phyloP scores from a whole-genome alignment of 352 stramenopile genomes.

The Phytopythium montanum region DNA sequence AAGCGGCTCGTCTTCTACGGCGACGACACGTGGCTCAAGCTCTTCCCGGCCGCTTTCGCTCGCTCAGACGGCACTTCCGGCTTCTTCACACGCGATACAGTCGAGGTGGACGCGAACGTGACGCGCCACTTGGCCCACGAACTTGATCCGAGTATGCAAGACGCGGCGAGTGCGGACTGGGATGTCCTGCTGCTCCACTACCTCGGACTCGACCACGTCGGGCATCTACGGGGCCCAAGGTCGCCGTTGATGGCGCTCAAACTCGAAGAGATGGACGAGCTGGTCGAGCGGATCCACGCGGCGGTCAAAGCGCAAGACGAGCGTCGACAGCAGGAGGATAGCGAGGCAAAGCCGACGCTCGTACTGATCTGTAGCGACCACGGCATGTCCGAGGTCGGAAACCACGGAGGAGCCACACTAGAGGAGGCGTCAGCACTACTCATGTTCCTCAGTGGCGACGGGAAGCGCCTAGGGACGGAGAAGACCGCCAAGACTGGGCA shows the following conservation, averaged over 20 bases:
- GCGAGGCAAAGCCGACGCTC: conserved; percentile 40
- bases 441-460: conserved; percentile 65
- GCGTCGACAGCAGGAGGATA: conserved; percentile 17
- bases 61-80: conserved; percentile 78
- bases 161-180: conserved; percentile 72
- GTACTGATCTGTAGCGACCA: conserved; percentile 85
- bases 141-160: conserved; percentile 65
- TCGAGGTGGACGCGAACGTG: conserved; percentile 85
- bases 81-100: conserved; percentile 87
- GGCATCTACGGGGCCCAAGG: conserved; percentile 73
- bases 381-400: conserved; percentile 87
- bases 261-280: conserved; percentile 78
- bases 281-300: conserved; percentile 56
- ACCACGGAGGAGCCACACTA: conserved; percentile 80
- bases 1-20: conserved; percentile 84
- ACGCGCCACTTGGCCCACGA: conserved; percentile 83
- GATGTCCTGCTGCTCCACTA: conserved; percentile 87
- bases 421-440: conserved; percentile 83
- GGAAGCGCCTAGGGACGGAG: conserved; percentile 13
- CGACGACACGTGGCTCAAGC: conserved; percentile 89
- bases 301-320: conserved; percentile 61
- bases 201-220: conserved; percentile 84
- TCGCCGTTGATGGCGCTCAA: conserved; percentile 79
- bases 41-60: conserved; percentile 73
- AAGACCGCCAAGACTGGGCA: not conserved